phyloP scores from a whole-genome alignment of 371 early-diverging fungal genomes.

The Amoeboaphelidium occidentale region DNA sequence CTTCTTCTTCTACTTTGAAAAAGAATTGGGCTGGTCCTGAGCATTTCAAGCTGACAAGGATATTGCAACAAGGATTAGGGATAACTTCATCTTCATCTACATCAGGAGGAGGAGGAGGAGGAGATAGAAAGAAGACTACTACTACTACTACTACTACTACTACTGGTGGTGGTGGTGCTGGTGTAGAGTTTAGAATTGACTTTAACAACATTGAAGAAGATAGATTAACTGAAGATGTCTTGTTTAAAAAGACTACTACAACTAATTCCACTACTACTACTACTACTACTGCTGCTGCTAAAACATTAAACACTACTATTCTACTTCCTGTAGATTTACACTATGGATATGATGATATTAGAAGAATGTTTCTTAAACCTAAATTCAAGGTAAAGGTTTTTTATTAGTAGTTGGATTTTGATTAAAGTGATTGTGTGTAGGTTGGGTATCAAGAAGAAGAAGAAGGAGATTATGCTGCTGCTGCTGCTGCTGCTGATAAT shows the following conservation, averaged over 20 bases:
- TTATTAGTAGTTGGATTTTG: too few species aligned
- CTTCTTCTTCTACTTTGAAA: constrained; percentile 54
- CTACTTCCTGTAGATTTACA: constrained; percentile 65
- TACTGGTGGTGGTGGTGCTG: too few species aligned
- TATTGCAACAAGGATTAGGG: not conserved
- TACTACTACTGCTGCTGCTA: constrained; percentile 12
- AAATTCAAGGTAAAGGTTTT: constrained; percentile 28
- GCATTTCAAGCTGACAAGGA: constrained; percentile 65
- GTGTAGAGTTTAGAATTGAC: constrained; percentile 28
- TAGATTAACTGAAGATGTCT: constrained; percentile 22
- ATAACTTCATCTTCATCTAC: too few species aligned
- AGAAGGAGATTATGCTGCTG: not conserved
- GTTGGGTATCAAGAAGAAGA: too few species aligned
- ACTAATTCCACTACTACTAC: constrained; percentile 15
- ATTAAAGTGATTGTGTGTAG: too few species aligned
- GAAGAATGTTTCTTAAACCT: constrained; percentile 57
- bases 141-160: too few species aligned
- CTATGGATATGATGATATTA: constrained; percentile 51
- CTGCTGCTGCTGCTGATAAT: not conserved
- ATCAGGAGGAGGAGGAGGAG: too few species aligned
- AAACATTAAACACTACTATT: constrained; percentile 8
- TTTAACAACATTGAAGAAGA: constrained; percentile 25
- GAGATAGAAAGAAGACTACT: too few species aligned
- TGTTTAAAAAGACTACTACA: constrained; percentile 46
- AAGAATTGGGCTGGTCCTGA: constrained; percentile 86